Evolutionary conservation across 129 eudicot species (phyloP).

Genomic region (Flaveria trinervia): DNA sequence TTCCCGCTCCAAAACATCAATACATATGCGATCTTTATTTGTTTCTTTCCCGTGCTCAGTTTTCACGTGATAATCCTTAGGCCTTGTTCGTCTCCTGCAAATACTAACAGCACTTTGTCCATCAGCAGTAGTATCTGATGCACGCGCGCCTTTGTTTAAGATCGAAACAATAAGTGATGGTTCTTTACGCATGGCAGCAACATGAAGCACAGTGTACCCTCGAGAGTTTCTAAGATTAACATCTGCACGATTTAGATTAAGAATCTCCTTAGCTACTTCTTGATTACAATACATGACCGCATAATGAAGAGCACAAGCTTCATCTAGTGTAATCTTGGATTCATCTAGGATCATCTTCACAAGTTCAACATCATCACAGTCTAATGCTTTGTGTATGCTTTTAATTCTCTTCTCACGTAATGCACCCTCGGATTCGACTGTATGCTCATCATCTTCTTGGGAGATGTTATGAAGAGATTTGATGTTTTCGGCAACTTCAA

Average conservation of each 20-base stretch:
- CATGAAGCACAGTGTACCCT: constrained; percentile 79
- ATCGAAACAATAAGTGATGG: constrained; percentile 61
- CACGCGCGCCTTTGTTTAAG: constrained; percentile 58
- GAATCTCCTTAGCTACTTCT: constrained; percentile 61
- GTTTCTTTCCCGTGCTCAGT: constrained; percentile 59
- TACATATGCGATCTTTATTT: constrained; percentile 63
- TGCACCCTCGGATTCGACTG: constrained; percentile 38
- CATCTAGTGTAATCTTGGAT: constrained; percentile 57
- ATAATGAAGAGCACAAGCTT: constrained; percentile 77
- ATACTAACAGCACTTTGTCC: constrained; percentile 72
- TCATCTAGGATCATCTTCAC: constrained; percentile 59
- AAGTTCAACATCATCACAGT: constrained; percentile 77
- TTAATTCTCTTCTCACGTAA: constrained; percentile 50
- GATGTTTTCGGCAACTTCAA: constrained; percentile 38
- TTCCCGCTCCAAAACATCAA: constrained; percentile 80
- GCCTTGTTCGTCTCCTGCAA: constrained; percentile 67
- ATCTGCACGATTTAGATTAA: constrained; percentile 49
- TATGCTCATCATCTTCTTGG: constrained; percentile 27
- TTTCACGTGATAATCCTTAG: constrained; percentile 59
- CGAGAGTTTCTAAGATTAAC: constrained; percentile 58
- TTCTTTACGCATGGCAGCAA: constrained; percentile 79
- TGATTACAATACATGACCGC: constrained; percentile 66
- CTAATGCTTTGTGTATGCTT: constrained; percentile 72
- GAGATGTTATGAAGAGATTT: constrained; percentile 42
- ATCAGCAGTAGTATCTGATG: constrained; percentile 54